Evolutionary conservation across 495 filamentous ascomycete species (phyloP).

Genomic region (Lepidopterella palustris): DNA sequence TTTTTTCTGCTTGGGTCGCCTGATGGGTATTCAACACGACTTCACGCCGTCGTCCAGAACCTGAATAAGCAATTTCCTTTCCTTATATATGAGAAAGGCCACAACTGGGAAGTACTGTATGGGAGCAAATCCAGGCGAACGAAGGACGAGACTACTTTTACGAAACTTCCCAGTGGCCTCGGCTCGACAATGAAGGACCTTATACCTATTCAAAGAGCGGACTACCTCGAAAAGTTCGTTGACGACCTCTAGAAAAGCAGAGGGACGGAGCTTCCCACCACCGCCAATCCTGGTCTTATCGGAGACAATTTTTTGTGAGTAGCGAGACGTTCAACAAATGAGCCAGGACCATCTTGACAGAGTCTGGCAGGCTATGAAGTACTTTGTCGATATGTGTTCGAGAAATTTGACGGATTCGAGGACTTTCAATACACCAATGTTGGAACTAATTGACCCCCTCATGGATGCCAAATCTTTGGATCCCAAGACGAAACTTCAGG

Average conservation of each 20-base stretch:
- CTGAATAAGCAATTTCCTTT: neutral
- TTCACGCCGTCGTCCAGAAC: neutral
- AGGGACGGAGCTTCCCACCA: neutral
- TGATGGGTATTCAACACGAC: neutral
- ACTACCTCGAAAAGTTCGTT: neutral
- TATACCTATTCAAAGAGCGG: neutral
- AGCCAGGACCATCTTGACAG: neutral
- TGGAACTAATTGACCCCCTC: neutral
- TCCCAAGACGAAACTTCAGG: neutral
- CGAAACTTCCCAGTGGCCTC: neutral
- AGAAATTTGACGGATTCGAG: neutral
- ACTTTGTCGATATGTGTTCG: neutral
- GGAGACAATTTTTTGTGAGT: neutral
- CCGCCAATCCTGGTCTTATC: neutral
- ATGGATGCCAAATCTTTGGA: neutral
- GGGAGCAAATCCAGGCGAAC: too few species aligned
- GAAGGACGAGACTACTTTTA: neutral
- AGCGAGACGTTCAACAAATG: neutral
- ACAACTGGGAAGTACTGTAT: neutral
- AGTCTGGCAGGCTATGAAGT: neutral
- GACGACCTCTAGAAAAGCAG: neutral
- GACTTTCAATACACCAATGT: neutral
- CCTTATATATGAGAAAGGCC: neutral
- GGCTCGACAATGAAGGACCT: neutral
- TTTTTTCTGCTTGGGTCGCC: neutral